Evolutionary conservation across 495 filamentous ascomycete genomes (phyloP), one percentile per base, ranked within the genome.

Genomic region (Annulohypoxylon stygium): DNA sequence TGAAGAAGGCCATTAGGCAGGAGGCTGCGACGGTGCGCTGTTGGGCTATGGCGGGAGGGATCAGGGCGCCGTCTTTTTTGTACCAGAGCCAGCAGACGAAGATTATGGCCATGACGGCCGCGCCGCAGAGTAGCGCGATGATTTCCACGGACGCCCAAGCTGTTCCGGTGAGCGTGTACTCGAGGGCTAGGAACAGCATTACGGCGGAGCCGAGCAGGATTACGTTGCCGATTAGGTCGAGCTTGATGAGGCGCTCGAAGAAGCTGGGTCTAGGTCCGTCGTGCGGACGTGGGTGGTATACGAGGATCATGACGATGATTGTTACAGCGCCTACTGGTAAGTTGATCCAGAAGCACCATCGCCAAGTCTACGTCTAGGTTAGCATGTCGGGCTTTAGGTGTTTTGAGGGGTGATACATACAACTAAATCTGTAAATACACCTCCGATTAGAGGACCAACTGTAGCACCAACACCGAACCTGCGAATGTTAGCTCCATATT

Each of bases 271-370:
- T 57, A 16, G 34, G 36, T 12, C 37, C 59, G 37, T 8, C 45
- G 41, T 59, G 64, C 10, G 71, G 61, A 37, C 85, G 85, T 54
- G 89, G 89, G 64, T 88, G 84, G 11, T 86, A 80, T 53, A 88
- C 84, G 75, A 91, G 84, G 69, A 86, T 85, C 67, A 90, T 80
- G 47, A 90, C 86, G 7, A 86, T 45, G 14, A 89, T 84, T 4
- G 90, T 90, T 14, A 91, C 81, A 11, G 82, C 91, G n/a, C 92
- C 91, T 41, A 93, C 81, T 1, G 90, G 90, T n/a, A 91, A 71
- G 65, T 92, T 92, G 80, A 92, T 91, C 78, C 90, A 92, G 80
- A 93, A 92, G 75, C 91, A 93, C 91, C 90, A 93, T 58, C 91
- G 79, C 91, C 92, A 94, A 11, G 87, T 85, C 14, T 72, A 43